These are phyloP conservation scores for Actinomortierella wolfii DNA, from an alignment of 371 early-diverging fungal species.

Conservation along the genomic window DNA sequence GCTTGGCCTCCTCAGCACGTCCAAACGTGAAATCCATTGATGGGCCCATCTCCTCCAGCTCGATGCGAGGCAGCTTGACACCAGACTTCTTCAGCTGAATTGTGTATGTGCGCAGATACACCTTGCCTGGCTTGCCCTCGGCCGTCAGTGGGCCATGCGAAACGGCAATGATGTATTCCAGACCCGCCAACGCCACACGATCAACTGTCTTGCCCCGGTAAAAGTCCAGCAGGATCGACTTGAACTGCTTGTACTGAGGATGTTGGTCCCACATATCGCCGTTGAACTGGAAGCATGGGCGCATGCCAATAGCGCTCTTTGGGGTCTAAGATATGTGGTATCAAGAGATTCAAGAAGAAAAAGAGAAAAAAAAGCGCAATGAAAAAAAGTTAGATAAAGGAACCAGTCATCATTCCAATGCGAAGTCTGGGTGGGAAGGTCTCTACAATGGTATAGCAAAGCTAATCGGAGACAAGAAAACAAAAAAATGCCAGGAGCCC, in stretches of 20 bases:
- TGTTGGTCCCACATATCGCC: constrained; percentile 86
- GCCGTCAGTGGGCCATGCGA: constrained; percentile 71
- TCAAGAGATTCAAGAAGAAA: not conserved
- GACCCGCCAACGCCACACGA: constrained; percentile 81
- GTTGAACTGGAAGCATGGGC: constrained; percentile 89
- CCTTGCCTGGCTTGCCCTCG: constrained; percentile 56
- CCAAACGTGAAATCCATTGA: constrained; percentile 81
- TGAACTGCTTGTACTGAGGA: constrained; percentile 70
- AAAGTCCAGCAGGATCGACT: constrained; percentile 88
- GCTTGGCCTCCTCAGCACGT: constrained; percentile 72
- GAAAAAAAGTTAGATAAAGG: not conserved
- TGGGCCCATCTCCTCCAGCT: constrained; percentile 95
- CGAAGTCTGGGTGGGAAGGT: too few relatives aligned
- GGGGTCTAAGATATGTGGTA: constrained; percentile 49
- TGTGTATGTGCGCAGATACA: constrained; percentile 82
- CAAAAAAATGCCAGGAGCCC: too few relatives aligned
- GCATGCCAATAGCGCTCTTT: constrained; percentile 86
- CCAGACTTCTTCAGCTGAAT: constrained; percentile 88
- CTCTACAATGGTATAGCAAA: too few relatives aligned
- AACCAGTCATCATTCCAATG: too few relatives aligned
- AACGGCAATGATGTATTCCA: constrained; percentile 88
- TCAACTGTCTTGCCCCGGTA: constrained; percentile 83
- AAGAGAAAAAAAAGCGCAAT: constrained; percentile 11
- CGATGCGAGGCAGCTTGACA: constrained; percentile 84
- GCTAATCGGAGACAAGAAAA: too few relatives aligned